Evolutionary conservation across 495 filamentous ascomycete species (phyloP).

Genomic region (Podospora didyma): DNA sequence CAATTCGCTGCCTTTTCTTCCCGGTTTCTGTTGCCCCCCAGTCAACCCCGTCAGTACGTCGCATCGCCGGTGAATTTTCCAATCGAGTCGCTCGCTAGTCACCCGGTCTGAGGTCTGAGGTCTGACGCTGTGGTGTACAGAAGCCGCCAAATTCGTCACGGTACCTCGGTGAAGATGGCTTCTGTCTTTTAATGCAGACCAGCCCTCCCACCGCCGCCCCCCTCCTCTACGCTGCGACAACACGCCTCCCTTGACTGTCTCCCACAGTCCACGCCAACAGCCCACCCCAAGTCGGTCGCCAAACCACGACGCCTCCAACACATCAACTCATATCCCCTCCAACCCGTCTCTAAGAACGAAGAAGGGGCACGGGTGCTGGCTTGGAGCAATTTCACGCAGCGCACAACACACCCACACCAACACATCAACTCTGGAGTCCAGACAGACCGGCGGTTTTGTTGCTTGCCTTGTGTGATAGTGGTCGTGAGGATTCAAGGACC

Average conservation of each 20-base stretch:
- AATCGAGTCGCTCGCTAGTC: background rate
- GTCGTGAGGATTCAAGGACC: no score
- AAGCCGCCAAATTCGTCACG: no score
- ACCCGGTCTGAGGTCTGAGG: background rate
- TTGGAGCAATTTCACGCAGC: no score
- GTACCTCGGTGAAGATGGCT: background rate
- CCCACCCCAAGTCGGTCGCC: background rate
- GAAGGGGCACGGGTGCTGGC: no score
- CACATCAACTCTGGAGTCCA: no score
- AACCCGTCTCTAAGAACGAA: no score
- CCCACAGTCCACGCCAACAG: background rate
- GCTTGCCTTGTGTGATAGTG: no score
- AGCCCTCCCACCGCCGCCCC: background rate
- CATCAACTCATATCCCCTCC: no score
- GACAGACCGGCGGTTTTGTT: no score
- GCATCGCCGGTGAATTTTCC: background rate
- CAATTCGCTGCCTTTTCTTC: slow-evolving; percentile 4
- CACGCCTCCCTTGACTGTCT: background rate
- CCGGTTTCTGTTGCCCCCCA: slow-evolving; percentile 16
- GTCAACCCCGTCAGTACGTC: background rate
- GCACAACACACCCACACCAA: no score
- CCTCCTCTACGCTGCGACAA: background rate
- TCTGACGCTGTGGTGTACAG: no score
- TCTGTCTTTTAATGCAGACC: background rate
- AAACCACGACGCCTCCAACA: background rate